Base-by-base conservation (phyloP, 805 yeast genomes). In the Kazachstania martiniae region DNA sequence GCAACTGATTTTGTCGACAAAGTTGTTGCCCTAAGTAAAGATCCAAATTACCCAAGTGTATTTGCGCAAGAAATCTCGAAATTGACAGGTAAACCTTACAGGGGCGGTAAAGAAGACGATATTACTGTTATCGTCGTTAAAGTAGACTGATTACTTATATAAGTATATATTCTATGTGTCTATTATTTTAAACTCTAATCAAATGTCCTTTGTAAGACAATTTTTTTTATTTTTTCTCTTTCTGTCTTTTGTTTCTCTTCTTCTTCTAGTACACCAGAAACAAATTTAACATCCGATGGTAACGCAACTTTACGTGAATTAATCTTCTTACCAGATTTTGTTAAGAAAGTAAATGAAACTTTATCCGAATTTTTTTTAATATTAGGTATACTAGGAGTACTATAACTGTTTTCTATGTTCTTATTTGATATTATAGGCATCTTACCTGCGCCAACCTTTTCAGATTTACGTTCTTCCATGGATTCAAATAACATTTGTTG, bases 41-140 rank as follows among this genome's bases (percentile, higher is more conserved):
- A 89, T 54, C 70, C 78, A 10, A 62, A 70, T 35, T 81, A 69
- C 50, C 85, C 87, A 13, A 77, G 93, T 39, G 93, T 89, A 0
- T 89, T 89, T 58, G 80, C 95, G 6, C 86, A 79, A 56, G 83
- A 62, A 66, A 13, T 42, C 4, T 34, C 47, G 1, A 36, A 36
- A 24, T 13, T 43, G 6, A 36, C 38, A n/a, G 44, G 44, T 8
- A 36, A 36, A 21, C 18, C 27, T 27, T 81, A 82, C 49, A 64
- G 74, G 37, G 97, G 98, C 21, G 98, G 98, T 10, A 89, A 89
- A 60, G 93, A 86, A 28, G 98, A 89, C 59, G 98, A 89, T 57
- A 80, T 91, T 24, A 85, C 97, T 1, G 72, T 80, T 12, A 79
- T 87, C 2, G 66, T 83, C 47, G 75, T 85, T 27, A 69, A 72